Base-by-base conservation (phyloP, 176 grass and related monocot genomes). In the Oryza nivara region DNA sequence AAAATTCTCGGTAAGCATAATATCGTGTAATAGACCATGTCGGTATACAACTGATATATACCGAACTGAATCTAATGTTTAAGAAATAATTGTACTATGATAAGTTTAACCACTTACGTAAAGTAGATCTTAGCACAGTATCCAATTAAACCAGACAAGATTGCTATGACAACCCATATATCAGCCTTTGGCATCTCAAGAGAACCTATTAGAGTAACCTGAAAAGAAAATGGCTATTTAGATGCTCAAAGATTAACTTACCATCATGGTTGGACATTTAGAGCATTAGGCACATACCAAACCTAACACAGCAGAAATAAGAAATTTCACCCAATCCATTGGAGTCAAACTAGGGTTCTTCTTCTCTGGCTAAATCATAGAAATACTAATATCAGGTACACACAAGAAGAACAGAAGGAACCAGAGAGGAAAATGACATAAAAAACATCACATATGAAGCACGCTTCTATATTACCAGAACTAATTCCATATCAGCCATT, bases 141-240 rank as follows among this genome's bases (percentile, higher is more conserved):
- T 85, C 91, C 96, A 87, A 92, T 43, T 67, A 99, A 48, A 90
- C 81, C 93, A 88, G 93, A 99, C 68, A 99, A 60, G 74, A 99
- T 90, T 85, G 93, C 96, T 58, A 48, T 81, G 11, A 91, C 96
- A 58, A 99, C 84, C 91, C 91, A 91, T 74, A 99, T 56, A 65
- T 99, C 96, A 78, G 96, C 93, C 88, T 94, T 99, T 77, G 96
- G 96, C 96, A 84, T 96, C 80, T 99, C 91, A 81, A 99, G 88
- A 67, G 93, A 96, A 75, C 96, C 23, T 67, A 92, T 77, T 68
- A 99, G 81, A 86, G 96, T 96, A 68, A 92, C 91, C 96, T 99
- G 86, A 74, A 84, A 73, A 46, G 14, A 88, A 80, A 75, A 83
- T 20, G 49, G 60, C 19, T 69, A 74, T 74, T 88, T 54, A 90